These are phyloP conservation scores for Hirsutella minnesotensis DNA, from an alignment of 2,329 filamentous ascomycete species.

Conservation along the genomic window DNA sequence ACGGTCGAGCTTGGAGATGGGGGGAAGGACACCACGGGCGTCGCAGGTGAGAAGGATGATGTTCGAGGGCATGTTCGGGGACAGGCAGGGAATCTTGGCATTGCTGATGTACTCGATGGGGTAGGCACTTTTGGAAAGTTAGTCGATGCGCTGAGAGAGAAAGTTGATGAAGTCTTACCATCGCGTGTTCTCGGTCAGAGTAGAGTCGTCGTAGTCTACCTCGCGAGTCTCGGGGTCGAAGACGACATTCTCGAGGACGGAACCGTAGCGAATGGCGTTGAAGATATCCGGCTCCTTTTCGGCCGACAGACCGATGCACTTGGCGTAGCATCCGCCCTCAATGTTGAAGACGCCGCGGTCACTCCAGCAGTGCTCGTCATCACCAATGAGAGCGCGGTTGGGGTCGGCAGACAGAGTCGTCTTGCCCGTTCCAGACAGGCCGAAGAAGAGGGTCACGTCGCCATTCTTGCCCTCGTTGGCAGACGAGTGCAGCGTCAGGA, in stretches of 20 bases:
- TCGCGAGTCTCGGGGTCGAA: slow-evolving; percentile 83
- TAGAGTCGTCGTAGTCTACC: slow-evolving; percentile 92
- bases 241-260: slow-evolving; percentile 96
- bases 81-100: slow-evolving; percentile 95
- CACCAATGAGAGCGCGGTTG: slow-evolving; percentile 90
- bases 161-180: slow-evolving; percentile 31
- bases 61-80: slow-evolving; percentile 80
- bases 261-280: slow-evolving; percentile 90
- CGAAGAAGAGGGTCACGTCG: slow-evolving; percentile 98
- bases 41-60: slow-evolving; percentile 98
- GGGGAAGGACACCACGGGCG: slow-evolving; percentile 89
- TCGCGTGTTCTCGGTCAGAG: slow-evolving; percentile 95
- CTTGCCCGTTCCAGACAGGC: slow-evolving; percentile 96
- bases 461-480: slow-evolving; percentile 92
- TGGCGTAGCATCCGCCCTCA: slow-evolving; percentile 98
- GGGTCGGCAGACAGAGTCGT: slow-evolving; percentile 95
- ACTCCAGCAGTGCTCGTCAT: slow-evolving; percentile 99
- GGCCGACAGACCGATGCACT: slow-evolving; percentile 91
- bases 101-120: slow-evolving; percentile 98
- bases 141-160: slow-evolving; percentile 1
- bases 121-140: slow-evolving; percentile 51
- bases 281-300: slow-evolving; percentile 99
- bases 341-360: slow-evolving; percentile 98
- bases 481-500: slow-evolving; percentile 94
- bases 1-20: slow-evolving; percentile 91